A percentile compares a stretch with the other conserved stretches of the same genome.
These are phyloP conservation scores for Datisca glomerata DNA, from an alignment of 306 rosid species.

Conservation along the genomic window DNA sequence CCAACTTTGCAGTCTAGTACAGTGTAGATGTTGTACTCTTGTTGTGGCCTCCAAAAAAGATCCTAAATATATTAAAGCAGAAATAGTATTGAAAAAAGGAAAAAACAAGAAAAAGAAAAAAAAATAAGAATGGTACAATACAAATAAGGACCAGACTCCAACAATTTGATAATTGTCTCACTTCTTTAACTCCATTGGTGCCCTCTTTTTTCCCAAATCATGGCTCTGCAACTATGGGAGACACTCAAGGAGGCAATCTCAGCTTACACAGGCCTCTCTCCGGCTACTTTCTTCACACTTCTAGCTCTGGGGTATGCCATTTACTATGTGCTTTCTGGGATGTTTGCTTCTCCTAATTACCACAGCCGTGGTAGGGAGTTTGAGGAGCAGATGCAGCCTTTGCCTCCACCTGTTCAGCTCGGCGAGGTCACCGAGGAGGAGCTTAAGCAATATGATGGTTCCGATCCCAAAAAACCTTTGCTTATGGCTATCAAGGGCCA, in stretches of 20 bases:
- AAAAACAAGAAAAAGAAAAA: no score
- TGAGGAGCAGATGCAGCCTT: constrained; percentile 48
- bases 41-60: no score
- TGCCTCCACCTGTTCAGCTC: constrained; percentile 76
- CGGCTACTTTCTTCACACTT: constrained; percentile 71
- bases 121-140: no score
- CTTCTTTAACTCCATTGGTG: no score
- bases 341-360: constrained; percentile 39
- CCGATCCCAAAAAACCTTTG: constrained; percentile 58
- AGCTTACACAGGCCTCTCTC: constrained; percentile 78
- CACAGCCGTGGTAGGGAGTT: constrained; percentile 8
- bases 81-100: no score
- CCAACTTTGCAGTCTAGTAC: no score
- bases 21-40: no score
- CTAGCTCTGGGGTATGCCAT: constrained; percentile 44
- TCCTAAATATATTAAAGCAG: no score
- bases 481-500: constrained; percentile 96
- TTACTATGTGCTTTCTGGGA: constrained; percentile 43
- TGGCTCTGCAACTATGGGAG: constrained; percentile 85
- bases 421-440: constrained; percentile 80
- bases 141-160: no score
- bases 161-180: no score
- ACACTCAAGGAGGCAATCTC: constrained; percentile 66
- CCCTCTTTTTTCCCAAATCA: no score
- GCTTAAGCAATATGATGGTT: constrained; percentile 57